Percentiles rank a stretch among this genome's conserved stretches.
Conservation (phyloP, 768 basidiomycete species). For the Symmetrospora coprosmae region DNA sequence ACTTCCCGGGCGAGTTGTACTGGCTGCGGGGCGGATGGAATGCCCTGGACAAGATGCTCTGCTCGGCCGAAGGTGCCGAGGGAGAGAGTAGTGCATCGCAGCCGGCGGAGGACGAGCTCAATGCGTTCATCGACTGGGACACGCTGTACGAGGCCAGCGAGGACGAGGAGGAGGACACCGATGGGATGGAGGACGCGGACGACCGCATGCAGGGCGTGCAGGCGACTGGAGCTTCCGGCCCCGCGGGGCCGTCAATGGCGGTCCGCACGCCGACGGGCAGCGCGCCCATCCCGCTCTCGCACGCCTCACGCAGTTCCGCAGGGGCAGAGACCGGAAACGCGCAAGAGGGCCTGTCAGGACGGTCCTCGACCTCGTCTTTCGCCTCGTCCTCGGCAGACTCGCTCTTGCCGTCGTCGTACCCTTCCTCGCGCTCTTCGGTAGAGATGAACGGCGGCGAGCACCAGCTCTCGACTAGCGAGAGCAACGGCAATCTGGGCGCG, state of each 20-base stretch:
- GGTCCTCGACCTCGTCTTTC: slow-evolving; percentile 7
- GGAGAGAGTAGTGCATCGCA: too few relatives aligned
- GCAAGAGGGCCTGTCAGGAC: too few relatives aligned
- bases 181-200: not conserved
- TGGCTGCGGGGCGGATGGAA: slow-evolving; percentile 78
- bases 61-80: not conserved
- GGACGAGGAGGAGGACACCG: slow-evolving; percentile 43
- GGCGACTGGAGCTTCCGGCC: not conserved
- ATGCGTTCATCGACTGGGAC: slow-evolving; percentile 44
- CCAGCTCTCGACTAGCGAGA: not conserved
- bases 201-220: not conserved
- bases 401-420: slow-evolving; percentile 1
- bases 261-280: too few relatives aligned
- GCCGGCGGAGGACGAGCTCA: not conserved
- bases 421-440: slow-evolving; percentile 5
- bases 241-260: not conserved
- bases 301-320: too few relatives aligned
- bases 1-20: slow-evolving; percentile 49
- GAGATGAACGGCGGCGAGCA: too few relatives aligned
- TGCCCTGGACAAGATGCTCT: slow-evolving; percentile 42
- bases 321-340: too few relatives aligned
- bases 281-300: too few relatives aligned
- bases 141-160: slow-evolving; percentile 39
- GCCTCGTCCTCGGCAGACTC: slow-evolving; percentile 10
- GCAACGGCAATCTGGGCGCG: not conserved